phyloP scores from a whole-genome alignment of 164 flowering plant genomes.

The Annona cherimola region DNA sequence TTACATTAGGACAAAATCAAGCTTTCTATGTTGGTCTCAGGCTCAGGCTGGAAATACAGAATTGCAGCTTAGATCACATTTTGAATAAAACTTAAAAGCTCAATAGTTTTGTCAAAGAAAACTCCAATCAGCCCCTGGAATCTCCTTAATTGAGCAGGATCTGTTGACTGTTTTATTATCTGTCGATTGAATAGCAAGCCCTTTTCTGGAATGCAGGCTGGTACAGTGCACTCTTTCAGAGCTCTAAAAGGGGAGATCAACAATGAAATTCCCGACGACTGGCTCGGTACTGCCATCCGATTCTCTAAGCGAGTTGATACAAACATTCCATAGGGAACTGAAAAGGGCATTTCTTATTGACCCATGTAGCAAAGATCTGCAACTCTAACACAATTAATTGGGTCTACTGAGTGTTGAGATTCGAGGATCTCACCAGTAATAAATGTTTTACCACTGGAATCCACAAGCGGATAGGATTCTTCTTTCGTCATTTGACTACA shows the following conservation, averaged over 20 bases:
- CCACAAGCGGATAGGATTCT: neutral
- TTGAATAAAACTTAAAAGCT: neutral
- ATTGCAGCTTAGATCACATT: no score
- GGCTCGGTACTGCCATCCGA: slow-evolving; percentile 84
- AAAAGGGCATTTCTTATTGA: neutral
- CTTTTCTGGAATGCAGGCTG: slow-evolving; percentile 49
- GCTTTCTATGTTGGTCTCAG: no score
- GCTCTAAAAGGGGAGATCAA: slow-evolving; percentile 67
- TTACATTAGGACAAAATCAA: no score
- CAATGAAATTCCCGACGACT: slow-evolving; percentile 60
- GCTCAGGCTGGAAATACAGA: no score
- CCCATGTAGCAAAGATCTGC: neutral
- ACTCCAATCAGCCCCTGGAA: no score
- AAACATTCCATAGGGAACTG: neutral
- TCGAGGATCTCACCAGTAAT: neutral
- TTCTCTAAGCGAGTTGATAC: slow-evolving; percentile 11
- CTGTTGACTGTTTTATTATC: no score
- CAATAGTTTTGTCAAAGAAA: neutral
- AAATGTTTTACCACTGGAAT: no score
- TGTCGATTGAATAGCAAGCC: neutral
- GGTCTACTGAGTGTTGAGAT: neutral
- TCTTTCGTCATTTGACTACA: neutral
- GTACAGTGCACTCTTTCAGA: slow-evolving; percentile 58
- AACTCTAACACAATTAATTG: neutral
- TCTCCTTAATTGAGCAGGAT: no score